Evolutionary conservation across 2,329 filamentous ascomycete genomes (phyloP).

Genomic region (Erysiphe neolycopersici): DNA sequence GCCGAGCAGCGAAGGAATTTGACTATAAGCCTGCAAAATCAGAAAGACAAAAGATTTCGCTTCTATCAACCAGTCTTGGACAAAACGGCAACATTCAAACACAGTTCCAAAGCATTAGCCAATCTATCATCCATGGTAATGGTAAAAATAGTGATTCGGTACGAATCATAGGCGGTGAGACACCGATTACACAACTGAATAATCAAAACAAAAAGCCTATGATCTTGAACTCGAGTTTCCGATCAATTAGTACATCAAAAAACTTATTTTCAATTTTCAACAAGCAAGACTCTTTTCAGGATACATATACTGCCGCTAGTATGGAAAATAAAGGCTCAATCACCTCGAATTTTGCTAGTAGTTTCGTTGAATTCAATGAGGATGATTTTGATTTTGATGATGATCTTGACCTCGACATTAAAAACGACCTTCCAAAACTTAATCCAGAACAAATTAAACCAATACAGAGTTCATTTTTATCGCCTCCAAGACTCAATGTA

Average conservation of each 20-base stretch:
- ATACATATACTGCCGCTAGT: slow-evolving; percentile 16
- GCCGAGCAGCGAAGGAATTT: slow-evolving; percentile 8
- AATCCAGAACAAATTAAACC: slow-evolving; percentile 2
- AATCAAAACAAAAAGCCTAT: neutral
- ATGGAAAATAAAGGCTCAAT: slow-evolving; percentile 12
- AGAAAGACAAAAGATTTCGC: slow-evolving; percentile 21
- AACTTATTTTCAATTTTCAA: slow-evolving; percentile 13
- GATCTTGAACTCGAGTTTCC: neutral
- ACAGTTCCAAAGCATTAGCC: slow-evolving; percentile 21
- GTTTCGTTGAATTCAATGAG: slow-evolving; percentile 24
- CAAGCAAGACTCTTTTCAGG: slow-evolving; percentile 22
- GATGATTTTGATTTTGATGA: slow-evolving; percentile 74
- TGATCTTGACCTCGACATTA: slow-evolving; percentile 42
- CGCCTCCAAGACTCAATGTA: slow-evolving; percentile 21
- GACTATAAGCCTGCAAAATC: slow-evolving; percentile 6
- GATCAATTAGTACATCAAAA: neutral
- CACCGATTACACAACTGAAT: slow-evolving; percentile 5
- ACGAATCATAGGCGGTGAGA: slow-evolving; percentile 6
- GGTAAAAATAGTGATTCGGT: slow-evolving; percentile 9
- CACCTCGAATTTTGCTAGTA: slow-evolving; percentile 4
- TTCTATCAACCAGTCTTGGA: slow-evolving; percentile 28
- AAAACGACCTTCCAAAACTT: slow-evolving; percentile 14
- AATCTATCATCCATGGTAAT: slow-evolving; percentile 14
- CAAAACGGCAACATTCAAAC: slow-evolving; percentile 22
- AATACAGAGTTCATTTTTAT: neutral